Percentiles rank a stretch among this genome's conserved stretches.
Conservation (phyloP, 805 yeast genomes). For the Hyphopichia homilentoma region DNA sequence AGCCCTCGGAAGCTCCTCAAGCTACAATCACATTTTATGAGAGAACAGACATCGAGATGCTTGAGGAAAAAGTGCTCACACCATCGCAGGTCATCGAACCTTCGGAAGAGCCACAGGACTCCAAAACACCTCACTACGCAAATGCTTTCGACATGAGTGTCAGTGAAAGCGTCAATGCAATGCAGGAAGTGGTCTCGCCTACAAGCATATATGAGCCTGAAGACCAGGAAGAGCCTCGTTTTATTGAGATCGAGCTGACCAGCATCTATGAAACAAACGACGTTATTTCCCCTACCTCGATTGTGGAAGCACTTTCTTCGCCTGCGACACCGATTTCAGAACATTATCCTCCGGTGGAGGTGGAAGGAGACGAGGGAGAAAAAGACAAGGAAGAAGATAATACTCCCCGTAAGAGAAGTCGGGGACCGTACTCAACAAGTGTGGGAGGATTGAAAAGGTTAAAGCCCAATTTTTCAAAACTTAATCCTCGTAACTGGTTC, state of each 20-base stretch:
- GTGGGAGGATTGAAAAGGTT: not conserved
- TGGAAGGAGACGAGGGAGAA: not conserved
- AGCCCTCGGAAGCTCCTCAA: too few relatives aligned
- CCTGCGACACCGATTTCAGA: too few relatives aligned
- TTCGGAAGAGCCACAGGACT: not conserved
- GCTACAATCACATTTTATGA: too few relatives aligned
- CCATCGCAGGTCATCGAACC: not conserved
- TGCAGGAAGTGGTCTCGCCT: not conserved
- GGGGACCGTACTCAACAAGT: too few relatives aligned
- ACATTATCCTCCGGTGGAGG: too few relatives aligned
- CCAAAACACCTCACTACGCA: too few relatives aligned
- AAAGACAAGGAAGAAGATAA: too few relatives aligned
- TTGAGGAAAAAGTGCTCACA: too few relatives aligned
- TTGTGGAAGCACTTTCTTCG: not conserved
- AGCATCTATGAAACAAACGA: not conserved
- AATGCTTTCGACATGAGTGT: too few relatives aligned
- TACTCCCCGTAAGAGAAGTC: too few relatives aligned
- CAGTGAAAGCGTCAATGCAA: not conserved
- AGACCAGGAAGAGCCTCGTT: not conserved
- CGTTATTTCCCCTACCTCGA: not conserved
- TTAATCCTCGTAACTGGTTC: slow-evolving; percentile 1
- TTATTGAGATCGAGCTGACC: not conserved
- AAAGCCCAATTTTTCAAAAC: not conserved
- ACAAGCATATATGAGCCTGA: not conserved
- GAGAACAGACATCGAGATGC: too few relatives aligned